Percentiles rank a stretch among this genome's conserved stretches.
Conservation (phyloP, 2,329 filamentous ascomycete genomes). For the Cryphonectria japonica region DNA sequence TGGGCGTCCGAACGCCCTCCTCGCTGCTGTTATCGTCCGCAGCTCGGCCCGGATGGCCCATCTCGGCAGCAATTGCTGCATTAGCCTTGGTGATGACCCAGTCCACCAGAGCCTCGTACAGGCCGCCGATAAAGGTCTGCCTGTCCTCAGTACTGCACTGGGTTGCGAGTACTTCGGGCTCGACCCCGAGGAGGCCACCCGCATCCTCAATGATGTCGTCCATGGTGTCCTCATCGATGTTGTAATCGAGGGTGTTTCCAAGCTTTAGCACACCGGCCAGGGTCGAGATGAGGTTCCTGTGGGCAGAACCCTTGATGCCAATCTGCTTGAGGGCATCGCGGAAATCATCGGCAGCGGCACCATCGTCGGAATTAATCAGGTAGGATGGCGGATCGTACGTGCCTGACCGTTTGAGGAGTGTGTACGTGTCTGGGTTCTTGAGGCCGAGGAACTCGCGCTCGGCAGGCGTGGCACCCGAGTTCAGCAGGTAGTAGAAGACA, state of each 20-base stretch:
- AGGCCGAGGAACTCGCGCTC: constrained; percentile 89
- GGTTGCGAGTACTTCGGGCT: constrained; percentile 77
- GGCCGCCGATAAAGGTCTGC: constrained; percentile 76
- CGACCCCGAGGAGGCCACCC: constrained; percentile 80
- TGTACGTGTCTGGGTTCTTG: constrained; percentile 75
- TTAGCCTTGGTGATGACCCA: constrained; percentile 94
- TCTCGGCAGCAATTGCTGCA: constrained; percentile 75
- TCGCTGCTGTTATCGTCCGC: constrained; percentile 70
- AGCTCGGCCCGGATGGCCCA: constrained; percentile 51
- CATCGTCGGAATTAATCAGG: constrained; percentile 89
- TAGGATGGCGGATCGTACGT: constrained; percentile 88
- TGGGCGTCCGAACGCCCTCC: constrained; percentile 65
- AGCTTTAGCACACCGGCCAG: constrained; percentile 88
- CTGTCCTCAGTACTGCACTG: constrained; percentile 86
- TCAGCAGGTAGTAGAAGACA: constrained; percentile 95
- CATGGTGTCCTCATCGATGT: constrained; percentile 80
- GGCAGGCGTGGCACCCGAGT: constrained; percentile 83
- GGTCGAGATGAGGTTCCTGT: constrained; percentile 82
- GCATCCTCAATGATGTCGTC: constrained; percentile 91
- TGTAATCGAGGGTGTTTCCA: constrained; percentile 85
- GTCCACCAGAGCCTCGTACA: constrained; percentile 94
- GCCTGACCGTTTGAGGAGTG: constrained; percentile 77
- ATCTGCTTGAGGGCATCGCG: constrained; percentile 84
- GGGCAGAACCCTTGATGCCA: constrained; percentile 85
- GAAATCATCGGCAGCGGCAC: constrained; percentile 91